These are phyloP conservation scores for Rhizomucor pusillus DNA, from an alignment of 371 early-diverging fungal genomes.

Conservation along the genomic window DNA sequence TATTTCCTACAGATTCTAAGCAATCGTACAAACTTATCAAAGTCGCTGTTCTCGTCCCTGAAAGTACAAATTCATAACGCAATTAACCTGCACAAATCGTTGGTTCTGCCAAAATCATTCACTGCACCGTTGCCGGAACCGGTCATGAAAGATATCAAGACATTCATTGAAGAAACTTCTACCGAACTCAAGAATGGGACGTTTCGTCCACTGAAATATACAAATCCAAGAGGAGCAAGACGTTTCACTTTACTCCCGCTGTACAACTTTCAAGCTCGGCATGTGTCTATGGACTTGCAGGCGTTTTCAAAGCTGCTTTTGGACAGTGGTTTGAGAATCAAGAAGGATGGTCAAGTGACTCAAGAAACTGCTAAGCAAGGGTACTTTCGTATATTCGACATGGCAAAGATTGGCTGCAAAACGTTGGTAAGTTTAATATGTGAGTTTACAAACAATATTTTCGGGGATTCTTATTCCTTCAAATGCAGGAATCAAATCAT, in stretches of 20 bases:
- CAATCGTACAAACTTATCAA: no score
- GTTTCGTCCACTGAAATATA: constrained; percentile 6
- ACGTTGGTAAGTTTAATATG: background rate
- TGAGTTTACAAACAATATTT: background rate
- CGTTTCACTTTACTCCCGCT: constrained; percentile 7
- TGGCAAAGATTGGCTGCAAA: constrained; percentile 5
- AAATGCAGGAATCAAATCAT: constrained; percentile 2
- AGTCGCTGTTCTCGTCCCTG: no score
- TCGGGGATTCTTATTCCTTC: background rate
- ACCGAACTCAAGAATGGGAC: background rate
- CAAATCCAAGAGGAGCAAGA: constrained; percentile 6
- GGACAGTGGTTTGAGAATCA: background rate
- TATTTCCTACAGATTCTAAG: no score
- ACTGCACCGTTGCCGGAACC: no score
- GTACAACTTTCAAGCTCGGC: constrained; percentile 5
- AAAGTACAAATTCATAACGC: no score
- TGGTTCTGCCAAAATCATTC: no score
- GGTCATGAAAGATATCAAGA: background rate
- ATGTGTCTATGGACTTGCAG: constrained; percentile 1
- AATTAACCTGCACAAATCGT: no score
- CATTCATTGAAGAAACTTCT: background rate
- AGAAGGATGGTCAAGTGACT: background rate
- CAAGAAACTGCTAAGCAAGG: background rate
- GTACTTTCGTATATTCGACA: constrained; percentile 2
- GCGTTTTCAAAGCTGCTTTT: background rate